Base-by-base conservation (phyloP, 2,329 filamentous ascomycete species). In the Claviceps pusilla region DNA sequence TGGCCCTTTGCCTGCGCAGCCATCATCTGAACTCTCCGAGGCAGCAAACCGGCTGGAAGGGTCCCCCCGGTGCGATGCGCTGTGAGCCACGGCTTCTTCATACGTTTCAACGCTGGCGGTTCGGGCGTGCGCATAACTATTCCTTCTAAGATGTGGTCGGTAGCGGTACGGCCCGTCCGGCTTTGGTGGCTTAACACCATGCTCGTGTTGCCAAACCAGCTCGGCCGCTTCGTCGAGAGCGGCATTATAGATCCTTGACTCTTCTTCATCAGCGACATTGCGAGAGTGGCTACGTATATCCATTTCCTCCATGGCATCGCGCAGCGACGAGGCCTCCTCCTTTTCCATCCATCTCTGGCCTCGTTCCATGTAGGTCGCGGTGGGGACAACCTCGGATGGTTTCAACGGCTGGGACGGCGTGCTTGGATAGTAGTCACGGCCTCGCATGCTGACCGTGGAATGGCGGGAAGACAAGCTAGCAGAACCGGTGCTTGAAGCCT, bases 331-430 rank as follows among this genome's bases (percentile, higher is more conserved):
- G 4, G 80, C 83, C 67, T 90, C 86, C 63, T 89, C 84, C 66
- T 86, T 87, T 66, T 90, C 86, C 79, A 87, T 86, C 83, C 85
- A 88, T 61, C 86, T 74, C 63, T 82, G 79, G 19, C 84, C 84
- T 55, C 82, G 78, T 66, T 89, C 86, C 54, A 87, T 83, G 66
- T 89, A 89, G 7, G 78, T 80, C 47, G 80, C 74, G 56, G 76
- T 86, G 7, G 82, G 79, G 16, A 84, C 80, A 50, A 84, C 76
- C 51, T 82, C 75, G 2, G 76, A 78, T 1, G 80, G 77, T 58
- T 73, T 81, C 55, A 81, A 63, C 14, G 77, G 75, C 35, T 64
- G 63, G 4, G 72, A 61, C 9, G 65, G 60, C 24, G 66, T 67
- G 41, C 71, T 66, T 4, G 76, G 73, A 59, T 76, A 78, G 64